Evolutionary conservation across 148 eudicot species (phyloP).

Genomic region (Pouteria glomerata): DNA sequence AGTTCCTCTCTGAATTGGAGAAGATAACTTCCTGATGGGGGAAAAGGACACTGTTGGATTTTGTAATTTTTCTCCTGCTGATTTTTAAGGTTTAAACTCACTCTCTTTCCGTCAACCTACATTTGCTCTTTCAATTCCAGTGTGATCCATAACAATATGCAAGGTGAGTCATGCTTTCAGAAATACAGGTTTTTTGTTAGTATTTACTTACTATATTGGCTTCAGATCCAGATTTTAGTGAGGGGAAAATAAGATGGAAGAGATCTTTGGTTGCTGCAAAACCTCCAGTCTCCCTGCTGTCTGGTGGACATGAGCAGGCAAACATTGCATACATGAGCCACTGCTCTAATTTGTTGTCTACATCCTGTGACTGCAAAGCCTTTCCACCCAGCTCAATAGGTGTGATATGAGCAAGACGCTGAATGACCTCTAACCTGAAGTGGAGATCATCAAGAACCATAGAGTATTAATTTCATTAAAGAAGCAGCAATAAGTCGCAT

Average conservation of each 20-base stretch:
- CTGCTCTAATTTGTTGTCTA: constrained; percentile 90
- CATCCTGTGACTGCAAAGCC: constrained; percentile 82
- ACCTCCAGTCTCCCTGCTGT: constrained; percentile 68
- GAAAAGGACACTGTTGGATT: not conserved
- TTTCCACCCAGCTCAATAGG: constrained; percentile 94
- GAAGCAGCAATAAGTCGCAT: not conserved
- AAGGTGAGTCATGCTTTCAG: not conserved
- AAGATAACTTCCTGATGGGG: not conserved
- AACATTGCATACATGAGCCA: constrained; percentile 99
- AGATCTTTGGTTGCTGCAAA: constrained; percentile 73
- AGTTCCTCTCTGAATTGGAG: not conserved
- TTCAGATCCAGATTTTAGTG: constrained; percentile 94
- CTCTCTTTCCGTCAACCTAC: not conserved
- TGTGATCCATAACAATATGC: not conserved
- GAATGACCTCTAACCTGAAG: constrained; percentile 81
- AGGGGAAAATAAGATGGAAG: constrained; percentile 84
- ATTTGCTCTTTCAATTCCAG: not conserved
- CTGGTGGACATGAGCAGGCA: constrained; percentile 96
- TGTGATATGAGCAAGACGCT: constrained; percentile 88
- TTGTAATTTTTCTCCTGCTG: not conserved
- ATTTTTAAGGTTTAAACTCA: not conserved
- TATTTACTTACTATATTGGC: constrained; percentile 69
- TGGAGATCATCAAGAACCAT: not conserved
- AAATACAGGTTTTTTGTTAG: constrained; percentile 10
- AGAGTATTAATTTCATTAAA: not conserved